Conservation (phyloP, 306 rosid species). For the Vigna mungo region DNA sequence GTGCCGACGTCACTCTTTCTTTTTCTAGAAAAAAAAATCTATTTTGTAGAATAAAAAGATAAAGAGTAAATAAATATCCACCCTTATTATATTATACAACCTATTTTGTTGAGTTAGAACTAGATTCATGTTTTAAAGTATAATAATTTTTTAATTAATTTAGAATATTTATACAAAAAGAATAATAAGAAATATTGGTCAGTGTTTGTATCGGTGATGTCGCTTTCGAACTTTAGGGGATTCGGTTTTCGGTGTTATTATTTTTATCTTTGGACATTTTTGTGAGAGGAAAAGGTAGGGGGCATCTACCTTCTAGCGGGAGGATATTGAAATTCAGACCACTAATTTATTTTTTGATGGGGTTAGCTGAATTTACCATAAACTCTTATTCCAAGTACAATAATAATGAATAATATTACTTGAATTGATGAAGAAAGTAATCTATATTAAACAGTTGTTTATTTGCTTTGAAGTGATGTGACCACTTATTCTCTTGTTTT, state of each 20-base stretch:
- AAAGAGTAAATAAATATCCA: no score
- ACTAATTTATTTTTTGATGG: neutral
- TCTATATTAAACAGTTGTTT: constrained; percentile 1
- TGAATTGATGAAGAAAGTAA: neutral
- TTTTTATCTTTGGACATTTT: neutral
- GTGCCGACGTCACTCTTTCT: neutral
- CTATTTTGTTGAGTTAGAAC: no score
- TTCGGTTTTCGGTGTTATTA: neutral
- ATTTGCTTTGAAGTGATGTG: constrained; percentile 11
- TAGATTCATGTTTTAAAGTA: no score
- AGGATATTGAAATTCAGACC: neutral
- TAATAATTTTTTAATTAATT: no score
- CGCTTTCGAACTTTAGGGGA: neutral
- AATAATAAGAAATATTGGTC: neutral
- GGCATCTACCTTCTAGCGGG: neutral
- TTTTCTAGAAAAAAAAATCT: neutral
- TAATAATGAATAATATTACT: neutral
- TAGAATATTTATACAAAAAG: no score
- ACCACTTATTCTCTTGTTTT: constrained; percentile 11
- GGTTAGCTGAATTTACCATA: neutral
- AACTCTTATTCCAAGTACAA: neutral
- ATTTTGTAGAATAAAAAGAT: neutral
- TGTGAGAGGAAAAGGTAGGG: neutral
- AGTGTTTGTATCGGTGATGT: neutral
- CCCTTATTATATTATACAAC: no score